Conservation (phyloP, 257 asterid species). For the Nemophila menziesii region DNA sequence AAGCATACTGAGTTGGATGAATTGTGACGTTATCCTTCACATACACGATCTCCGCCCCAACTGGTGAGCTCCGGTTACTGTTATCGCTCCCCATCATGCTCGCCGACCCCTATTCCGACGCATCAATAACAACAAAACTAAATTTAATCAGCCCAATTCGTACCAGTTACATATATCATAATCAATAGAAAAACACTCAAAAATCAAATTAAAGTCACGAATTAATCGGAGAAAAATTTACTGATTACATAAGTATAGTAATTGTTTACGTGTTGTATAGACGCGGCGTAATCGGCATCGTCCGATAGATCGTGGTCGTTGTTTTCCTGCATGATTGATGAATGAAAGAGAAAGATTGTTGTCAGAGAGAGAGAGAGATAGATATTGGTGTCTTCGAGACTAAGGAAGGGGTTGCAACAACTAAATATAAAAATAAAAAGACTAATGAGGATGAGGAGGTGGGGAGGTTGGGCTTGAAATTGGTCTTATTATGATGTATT, state of each 20-base stretch:
- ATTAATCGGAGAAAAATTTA: not conserved
- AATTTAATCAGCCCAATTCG: too few species aligned
- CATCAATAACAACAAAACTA: slow-evolving; percentile 3
- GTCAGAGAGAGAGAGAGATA: too few species aligned
- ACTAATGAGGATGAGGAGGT: too few species aligned
- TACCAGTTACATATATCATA: too few species aligned
- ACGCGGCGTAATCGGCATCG: slow-evolving; percentile 91
- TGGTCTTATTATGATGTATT: too few species aligned
- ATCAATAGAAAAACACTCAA: too few species aligned
- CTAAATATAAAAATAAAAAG: too few species aligned
- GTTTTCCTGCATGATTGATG: slow-evolving; percentile 51
- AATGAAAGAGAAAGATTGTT: not conserved
- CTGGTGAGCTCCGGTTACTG: slow-evolving; percentile 46
- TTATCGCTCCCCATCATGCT: slow-evolving; percentile 36
- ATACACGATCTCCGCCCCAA: slow-evolving; percentile 65
- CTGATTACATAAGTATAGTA: too few species aligned
- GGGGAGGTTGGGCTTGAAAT: too few species aligned
- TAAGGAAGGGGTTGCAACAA: too few species aligned
- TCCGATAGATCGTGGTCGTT: slow-evolving; percentile 75
- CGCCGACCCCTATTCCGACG: slow-evolving; percentile 51
- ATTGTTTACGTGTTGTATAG: slow-evolving; percentile 54
- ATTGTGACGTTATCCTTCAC: slow-evolving; percentile 89
- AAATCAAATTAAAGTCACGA: not conserved
- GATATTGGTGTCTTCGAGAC: too few species aligned
- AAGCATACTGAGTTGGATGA: slow-evolving; percentile 85